Base-by-base conservation (phyloP, 1,284 basidiomycete species). In the Malassezia nana region DNA sequence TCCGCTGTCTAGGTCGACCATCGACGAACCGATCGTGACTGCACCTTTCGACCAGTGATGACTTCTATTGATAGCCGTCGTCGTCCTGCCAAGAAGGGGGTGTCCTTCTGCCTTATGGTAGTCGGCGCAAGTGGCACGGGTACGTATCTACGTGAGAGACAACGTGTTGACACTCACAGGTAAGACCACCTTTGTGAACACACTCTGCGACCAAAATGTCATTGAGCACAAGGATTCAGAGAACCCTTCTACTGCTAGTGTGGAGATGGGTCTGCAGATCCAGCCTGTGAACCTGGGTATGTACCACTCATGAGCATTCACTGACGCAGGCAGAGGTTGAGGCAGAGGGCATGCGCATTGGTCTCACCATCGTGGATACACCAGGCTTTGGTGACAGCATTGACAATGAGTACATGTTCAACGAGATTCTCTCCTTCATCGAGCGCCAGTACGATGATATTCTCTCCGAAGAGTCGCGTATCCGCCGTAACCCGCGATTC, bases 401-500 rank as follows among this genome's bases (percentile, higher is more conserved):
- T 72, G 89, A 99, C 80, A 98, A 98, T 72, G 91, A 95, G 78
- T 89, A 39, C 58, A 68, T 66, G 55, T 72, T 72, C 59, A 62
- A 70, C 73, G 92, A 96, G 77, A 98, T 99, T 65, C 85, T 92
- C 52, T 87, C 87, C 59, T 84, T 98, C 78, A 84, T 99, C 60
- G 94, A 99, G 76, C 85, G 92, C 59, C 92, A 98, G 83, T 98
- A 98, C 78, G 94, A 98, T 66, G 92, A 98, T 70, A 95, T 98
- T 75, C 81, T 99, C 60, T 90, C 92, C 9, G 92, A 98, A 76
- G 94, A 99, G 79, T 92, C 89, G 59, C 84, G 94, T 72, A 98
- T 98, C 79, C 98, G 95, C 80, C 92, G 94, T 81, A 96, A 96
- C 79, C 91, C 92, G 22, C 86, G 94, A 61, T 98, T 96, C 83